A percentile compares a stretch with the other conserved stretches of the same genome.
phyloP scores from a whole-genome alignment of 495 filamentous ascomycete species.

The Ascodesmis nigricans region DNA sequence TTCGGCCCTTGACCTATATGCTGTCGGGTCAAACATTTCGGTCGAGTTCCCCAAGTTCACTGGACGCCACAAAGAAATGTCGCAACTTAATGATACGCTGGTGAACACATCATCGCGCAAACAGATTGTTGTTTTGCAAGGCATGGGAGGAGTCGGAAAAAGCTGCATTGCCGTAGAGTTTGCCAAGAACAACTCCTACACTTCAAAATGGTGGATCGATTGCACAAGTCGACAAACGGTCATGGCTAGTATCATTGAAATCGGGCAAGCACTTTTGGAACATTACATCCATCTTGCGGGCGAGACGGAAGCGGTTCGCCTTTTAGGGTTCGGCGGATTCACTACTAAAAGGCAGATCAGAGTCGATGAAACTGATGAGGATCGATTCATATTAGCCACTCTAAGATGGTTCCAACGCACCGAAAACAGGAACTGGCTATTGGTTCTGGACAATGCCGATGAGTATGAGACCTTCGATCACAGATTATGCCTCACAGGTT shows the following conservation, averaged over 20 bases:
- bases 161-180: constrained; percentile 1
- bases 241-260: neutral
- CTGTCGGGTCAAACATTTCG: no score
- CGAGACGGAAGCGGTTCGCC: neutral
- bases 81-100: neutral
- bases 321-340: no score
- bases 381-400: neutral
- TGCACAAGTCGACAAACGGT: neutral
- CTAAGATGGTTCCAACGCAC: constrained; percentile 1
- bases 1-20: no score
- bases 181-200: neutral
- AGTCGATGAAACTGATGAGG: neutral
- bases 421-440: constrained; percentile 6
- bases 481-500: no score
- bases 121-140: neutral
- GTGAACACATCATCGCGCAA: neutral
- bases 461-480: constrained; percentile 4
- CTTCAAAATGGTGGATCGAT: constrained; percentile 4
- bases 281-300: neutral
- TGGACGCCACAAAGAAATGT: neutral
- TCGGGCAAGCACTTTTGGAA: neutral
- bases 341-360: constrained; percentile 1
- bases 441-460: constrained; percentile 12
- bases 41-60: constrained; percentile 3
- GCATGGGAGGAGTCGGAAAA: constrained; percentile 7